These are phyloP conservation scores for Knoxdaviesia capensis DNA, from an alignment of 2,329 filamentous ascomycete genomes.

Conservation along the genomic window DNA sequence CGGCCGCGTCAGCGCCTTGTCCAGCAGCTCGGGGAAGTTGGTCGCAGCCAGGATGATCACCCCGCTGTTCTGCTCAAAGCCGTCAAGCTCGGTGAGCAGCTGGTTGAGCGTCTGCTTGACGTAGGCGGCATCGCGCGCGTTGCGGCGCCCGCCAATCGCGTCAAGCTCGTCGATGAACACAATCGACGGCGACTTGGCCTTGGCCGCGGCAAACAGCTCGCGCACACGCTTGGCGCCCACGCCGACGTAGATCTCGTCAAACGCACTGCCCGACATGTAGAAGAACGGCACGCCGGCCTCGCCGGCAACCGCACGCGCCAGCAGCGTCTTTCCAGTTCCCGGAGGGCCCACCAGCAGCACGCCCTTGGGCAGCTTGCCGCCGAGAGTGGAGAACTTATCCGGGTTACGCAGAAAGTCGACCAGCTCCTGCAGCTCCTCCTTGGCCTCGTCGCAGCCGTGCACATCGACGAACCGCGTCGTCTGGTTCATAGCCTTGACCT, in stretches of 20 bases:
- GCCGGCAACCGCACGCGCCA: constrained; percentile 86
- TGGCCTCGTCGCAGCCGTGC: constrained; percentile 93
- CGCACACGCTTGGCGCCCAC: constrained; percentile 92
- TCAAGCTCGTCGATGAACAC: constrained; percentile 92
- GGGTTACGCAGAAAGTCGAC: constrained; percentile 93
- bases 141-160: constrained; percentile 84
- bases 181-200: constrained; percentile 73
- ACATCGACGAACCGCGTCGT: constrained; percentile 83
- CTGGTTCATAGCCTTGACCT: constrained; percentile 84
- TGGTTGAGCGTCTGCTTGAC: constrained; percentile 97
- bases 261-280: constrained; percentile 99
- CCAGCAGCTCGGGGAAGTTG: constrained; percentile 83
- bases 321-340: constrained; percentile 90
- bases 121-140: constrained; percentile 82
- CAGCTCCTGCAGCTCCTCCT: constrained; percentile 91
- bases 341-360: constrained; percentile 88
- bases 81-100: constrained; percentile 87
- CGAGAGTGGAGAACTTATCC: constrained; percentile 79
- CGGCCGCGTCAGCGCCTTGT: constrained; percentile 84
- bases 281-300: constrained; percentile 98
- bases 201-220: constrained; percentile 71
- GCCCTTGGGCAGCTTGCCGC: constrained; percentile 92
- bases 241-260: constrained; percentile 95
- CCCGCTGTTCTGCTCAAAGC: constrained; percentile 84
- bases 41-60: constrained; percentile 94